Conservation (phyloP, 192 early-diverging fungal genomes). For the Gorgonomyces haynaldii region DNA sequence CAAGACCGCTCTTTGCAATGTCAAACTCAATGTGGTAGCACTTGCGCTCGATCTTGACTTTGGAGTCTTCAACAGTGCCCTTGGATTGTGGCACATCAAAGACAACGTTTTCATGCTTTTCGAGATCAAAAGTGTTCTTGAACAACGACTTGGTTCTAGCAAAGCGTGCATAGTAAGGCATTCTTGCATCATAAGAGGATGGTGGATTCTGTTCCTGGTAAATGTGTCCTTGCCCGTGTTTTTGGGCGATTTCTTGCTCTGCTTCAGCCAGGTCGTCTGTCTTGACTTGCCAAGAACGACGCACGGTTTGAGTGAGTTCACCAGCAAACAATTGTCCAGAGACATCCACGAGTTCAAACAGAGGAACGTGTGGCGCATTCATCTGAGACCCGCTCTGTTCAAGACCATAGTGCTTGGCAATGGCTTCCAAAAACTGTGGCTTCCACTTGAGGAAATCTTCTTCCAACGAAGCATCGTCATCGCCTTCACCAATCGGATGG, state of each 20-base stretch:
- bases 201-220: conserved; percentile 6
- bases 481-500: conserved; percentile 80
- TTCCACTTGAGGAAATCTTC: conserved; percentile 97
- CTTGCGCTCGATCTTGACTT: conserved; percentile 42
- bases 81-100: conserved; percentile 6
- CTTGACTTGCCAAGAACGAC: conserved; percentile 37
- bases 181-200: conserved; percentile 67
- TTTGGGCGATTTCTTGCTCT: neutral
- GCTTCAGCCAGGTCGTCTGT: neutral
- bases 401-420: conserved; percentile 62
- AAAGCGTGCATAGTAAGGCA: conserved; percentile 71
- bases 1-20: conserved; percentile 63
- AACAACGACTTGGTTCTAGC: conserved; percentile 56
- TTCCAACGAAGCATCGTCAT: conserved; percentile 88
- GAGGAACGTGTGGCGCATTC: conserved; percentile 31
- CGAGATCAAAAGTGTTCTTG: conserved; percentile 21
- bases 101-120: conserved; percentile 3
- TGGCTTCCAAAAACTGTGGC: conserved; percentile 65
- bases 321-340: conserved; percentile 39
- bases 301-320: conserved; percentile 32
- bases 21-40: conserved; percentile 94
- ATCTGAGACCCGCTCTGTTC: conserved; percentile 34
- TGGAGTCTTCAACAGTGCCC: conserved; percentile 10
- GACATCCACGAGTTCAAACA: conserved; percentile 13
- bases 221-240: conserved; percentile 9